phyloP scores from a whole-genome alignment of 148 eudicot species.

The Linanthus parryae region DNA sequence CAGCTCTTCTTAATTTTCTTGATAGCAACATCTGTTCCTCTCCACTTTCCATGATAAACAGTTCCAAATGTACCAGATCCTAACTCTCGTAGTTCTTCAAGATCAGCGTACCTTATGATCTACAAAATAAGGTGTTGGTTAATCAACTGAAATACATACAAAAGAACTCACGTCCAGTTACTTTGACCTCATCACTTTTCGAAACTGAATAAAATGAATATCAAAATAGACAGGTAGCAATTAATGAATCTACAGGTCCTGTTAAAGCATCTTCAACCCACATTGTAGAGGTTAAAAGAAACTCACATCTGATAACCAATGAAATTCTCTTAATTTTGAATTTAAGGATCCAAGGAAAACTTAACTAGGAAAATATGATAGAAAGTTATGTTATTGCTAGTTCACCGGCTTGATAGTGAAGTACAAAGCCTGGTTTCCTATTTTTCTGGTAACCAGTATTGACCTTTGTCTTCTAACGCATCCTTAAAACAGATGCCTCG shows the following conservation, averaged over 20 bases:
- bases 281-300: neutral
- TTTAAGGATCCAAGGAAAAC: too few species aligned
- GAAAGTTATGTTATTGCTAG: neutral
- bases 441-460: neutral
- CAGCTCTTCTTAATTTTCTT: slow-evolving; percentile 93
- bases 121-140: slow-evolving; percentile 24
- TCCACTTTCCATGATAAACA: slow-evolving; percentile 97
- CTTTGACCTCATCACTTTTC: neutral
- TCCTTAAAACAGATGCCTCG: neutral
- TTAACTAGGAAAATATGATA: too few species aligned
- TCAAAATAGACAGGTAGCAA: neutral
- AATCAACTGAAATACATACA: slow-evolving; percentile 6
- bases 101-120: slow-evolving; percentile 85
- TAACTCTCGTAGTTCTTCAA: slow-evolving; percentile 86
- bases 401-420: too few species aligned
- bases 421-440: neutral
- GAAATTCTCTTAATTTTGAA: too few species aligned
- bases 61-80: slow-evolving; percentile 99
- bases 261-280: neutral
- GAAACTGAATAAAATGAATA: neutral
- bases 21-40: slow-evolving; percentile 97
- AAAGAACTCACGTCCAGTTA: neutral
- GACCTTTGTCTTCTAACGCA: neutral
- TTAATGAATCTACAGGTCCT: neutral
- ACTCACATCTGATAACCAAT: neutral